Conservation (phyloP, 306 rosid species). For the Lagenaria siceraria region DNA sequence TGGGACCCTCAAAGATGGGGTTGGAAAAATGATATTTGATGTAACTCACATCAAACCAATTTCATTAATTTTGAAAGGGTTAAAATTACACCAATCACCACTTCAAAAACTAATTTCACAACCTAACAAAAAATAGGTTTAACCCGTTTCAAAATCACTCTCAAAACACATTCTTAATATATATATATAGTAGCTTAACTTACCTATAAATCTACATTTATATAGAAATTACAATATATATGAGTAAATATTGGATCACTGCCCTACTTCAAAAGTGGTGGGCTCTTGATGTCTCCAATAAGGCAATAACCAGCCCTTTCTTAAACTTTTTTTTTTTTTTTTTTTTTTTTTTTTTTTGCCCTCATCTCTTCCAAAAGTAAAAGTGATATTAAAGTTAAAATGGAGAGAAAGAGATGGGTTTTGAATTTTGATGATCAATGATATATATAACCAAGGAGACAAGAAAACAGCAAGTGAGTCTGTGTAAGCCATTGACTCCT, state of each 20-base stretch:
- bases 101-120: no score
- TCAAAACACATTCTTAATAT: no score
- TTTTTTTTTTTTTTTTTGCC: neutral
- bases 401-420: conserved; percentile 13
- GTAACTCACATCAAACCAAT: neutral
- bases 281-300: neutral
- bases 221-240: no score
- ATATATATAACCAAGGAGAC: conserved; percentile 43
- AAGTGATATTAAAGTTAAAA: neutral
- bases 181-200: no score
- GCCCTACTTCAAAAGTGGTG: neutral
- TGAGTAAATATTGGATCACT: no score
- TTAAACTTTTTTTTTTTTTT: neutral
- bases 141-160: no score
- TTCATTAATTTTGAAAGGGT: no score
- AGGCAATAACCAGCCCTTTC: neutral
- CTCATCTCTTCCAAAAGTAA: conserved; percentile 3
- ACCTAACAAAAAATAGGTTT: no score
- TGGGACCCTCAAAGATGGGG: conserved; percentile 49
- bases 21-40: conserved; percentile 34
- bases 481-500: conserved; percentile 64
- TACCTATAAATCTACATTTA: no score
- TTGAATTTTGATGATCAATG: conserved; percentile 39
- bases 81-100: neutral
- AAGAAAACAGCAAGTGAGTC: conserved; percentile 63